Base-by-base conservation (phyloP, 495 filamentous ascomycete genomes). In the Achaetomiella virescens region DNA sequence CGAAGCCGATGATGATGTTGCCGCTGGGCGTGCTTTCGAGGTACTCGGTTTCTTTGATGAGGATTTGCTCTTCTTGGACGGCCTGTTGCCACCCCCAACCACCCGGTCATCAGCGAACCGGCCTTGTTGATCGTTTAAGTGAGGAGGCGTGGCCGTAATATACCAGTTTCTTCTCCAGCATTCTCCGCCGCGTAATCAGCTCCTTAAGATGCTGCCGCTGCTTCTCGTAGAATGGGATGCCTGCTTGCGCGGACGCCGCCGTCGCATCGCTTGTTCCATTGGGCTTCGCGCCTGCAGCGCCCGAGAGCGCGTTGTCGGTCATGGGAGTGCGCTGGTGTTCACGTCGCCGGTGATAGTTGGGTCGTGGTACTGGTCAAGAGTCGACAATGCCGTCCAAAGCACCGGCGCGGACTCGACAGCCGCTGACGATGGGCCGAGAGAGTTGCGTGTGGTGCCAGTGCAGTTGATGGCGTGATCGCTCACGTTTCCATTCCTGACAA, bases 1-100 rank as follows among this genome's bases (percentile, higher is more conserved):
- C 93, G 71, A 97, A 98, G 38, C 93, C 93, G 58, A 85, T 88
- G 72, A 98, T 90, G 66, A 98, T 97, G 75, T 98, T 98, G 17
- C 93, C 93, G 40, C 78, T 79, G 21, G 87, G 87, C 15, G 90
- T 95, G 60, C 90, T 89, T 70, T 95, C 91, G 41, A 98, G 83
- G 71, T 98, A 98, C 15, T 84, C 80, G 50, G 86, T 82, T 70
- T 98, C 93, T 64, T 85, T 84, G 54, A 86, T 83, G 70, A 75
- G 84, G 66, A 98, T 98, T 63, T 81, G 80, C 46, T 96, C 90
- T 77, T 97, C 93, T 40, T 67, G 50, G 14, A 60, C 38, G 1
- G 63, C 53, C 76, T 77, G 49, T 60, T 12, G n/a, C 8, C 22
- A 14, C n/a, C n/a, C n/a, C 33, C 11, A 27, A 11, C 36, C 5